Conservation (phyloP, 2,329 filamentous ascomycete genomes). For the Thelonectria blattea region DNA sequence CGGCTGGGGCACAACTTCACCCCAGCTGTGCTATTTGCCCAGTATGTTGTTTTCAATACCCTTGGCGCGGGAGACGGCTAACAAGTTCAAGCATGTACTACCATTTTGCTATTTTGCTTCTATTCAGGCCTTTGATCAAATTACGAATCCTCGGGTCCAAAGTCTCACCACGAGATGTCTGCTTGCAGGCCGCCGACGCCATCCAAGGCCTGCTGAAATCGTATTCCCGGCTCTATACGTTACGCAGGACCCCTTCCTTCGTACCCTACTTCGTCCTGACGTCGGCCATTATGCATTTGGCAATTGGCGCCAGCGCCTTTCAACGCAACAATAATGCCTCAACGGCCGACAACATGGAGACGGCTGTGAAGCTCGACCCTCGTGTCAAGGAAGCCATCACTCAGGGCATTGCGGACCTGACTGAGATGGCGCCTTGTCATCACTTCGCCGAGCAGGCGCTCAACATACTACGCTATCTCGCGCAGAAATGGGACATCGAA, state of each 20-base stretch:
- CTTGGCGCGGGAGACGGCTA: slow-evolving; percentile 3
- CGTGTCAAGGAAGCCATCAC: slow-evolving; percentile 53
- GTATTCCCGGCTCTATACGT: slow-evolving; percentile 64
- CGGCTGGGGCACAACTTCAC: slow-evolving; percentile 72
- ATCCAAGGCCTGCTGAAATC: slow-evolving; percentile 62
- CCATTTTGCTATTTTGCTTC: slow-evolving; percentile 71
- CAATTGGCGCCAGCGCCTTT: slow-evolving; percentile 52
- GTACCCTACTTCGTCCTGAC: slow-evolving; percentile 68
- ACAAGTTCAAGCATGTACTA: slow-evolving; percentile 66
- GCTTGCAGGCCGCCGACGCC: slow-evolving; percentile 65
- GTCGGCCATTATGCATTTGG: slow-evolving; percentile 65
- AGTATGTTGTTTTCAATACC: slow-evolving; percentile 58
- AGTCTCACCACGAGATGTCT: slow-evolving; percentile 69
- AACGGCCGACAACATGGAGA: slow-evolving; percentile 39
- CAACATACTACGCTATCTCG: slow-evolving; percentile 63
- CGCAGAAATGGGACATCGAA: slow-evolving; percentile 64
- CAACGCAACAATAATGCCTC: slow-evolving; percentile 28
- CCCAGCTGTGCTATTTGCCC: slow-evolving; percentile 74
- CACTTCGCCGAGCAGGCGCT: slow-evolving; percentile 66
- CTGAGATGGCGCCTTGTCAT: slow-evolving; percentile 66
- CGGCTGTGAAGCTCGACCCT: slow-evolving; percentile 45
- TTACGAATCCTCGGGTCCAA: slow-evolving; percentile 67
- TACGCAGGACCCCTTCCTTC: slow-evolving; percentile 64
- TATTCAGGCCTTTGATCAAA: slow-evolving; percentile 76
- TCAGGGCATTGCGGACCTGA: slow-evolving; percentile 62